Base-by-base conservation (phyloP, 2,329 filamentous ascomycete genomes). In the Aureobasidium lini region DNA sequence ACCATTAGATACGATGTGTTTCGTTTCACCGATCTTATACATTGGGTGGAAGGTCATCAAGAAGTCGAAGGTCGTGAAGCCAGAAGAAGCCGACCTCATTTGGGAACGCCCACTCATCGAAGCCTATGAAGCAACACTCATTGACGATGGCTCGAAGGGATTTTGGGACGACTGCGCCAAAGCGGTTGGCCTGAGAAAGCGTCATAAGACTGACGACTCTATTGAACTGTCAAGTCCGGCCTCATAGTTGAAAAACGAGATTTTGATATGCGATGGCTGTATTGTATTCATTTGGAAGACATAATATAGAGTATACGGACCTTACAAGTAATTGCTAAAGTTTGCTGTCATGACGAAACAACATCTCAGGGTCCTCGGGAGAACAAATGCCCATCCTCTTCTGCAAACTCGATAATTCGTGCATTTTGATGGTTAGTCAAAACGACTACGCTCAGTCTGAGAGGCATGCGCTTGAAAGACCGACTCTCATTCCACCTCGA, bases 11-110 rank as follows among this genome's bases (percentile, higher is more conserved):
- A 79, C 79, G 31, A 83, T 84, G 79, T 73, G 81, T 61, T 70
- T 84, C 13, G 71, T 85, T 23, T 77, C 78, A 0, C 77, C 79
- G 6, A 67, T 82, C 39, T 72, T 84, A 36, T 87, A 80, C 68
- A 56, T 80, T 85, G 58, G 83, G 86, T 89, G 84, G 83, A 89
- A 89, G 72, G 7, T 88, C 1, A 18, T 84, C 69, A 83, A 84
- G 73, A 76, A 75, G 60, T 88, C 85, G 1, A 77, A 77, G 61
- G 73, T 81, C 54, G 74, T 84, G 16, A 72, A 72, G 2, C 74
- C 84, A 0, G 68, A 75, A 5, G 80, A 87, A 66, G 77, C 79
- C 3, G 84, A 87, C 66, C 74, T 86, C 15, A 73, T 84, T 43
- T 82, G 82, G 83, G 78, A 86, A 65, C 74, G 78, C 15, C 82